These are phyloP conservation scores for Fusarium sp. DNA, from an alignment of 2,329 filamentous ascomycete genomes.

Conservation along the genomic window DNA sequence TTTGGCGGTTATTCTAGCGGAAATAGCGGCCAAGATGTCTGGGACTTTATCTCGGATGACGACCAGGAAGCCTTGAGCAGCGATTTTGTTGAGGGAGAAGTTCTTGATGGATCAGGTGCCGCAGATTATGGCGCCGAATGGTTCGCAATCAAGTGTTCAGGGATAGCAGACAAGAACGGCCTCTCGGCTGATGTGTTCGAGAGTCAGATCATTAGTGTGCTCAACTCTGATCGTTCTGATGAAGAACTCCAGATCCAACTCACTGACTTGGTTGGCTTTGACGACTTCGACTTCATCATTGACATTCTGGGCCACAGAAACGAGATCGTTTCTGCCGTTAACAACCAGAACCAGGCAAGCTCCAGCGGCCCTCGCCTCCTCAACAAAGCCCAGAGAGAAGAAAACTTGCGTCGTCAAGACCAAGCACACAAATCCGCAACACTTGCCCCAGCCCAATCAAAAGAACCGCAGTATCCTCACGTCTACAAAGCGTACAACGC, in stretches of 20 bases:
- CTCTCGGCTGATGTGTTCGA: constrained; percentile 78
- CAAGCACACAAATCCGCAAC: constrained; percentile 83
- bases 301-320: constrained; percentile 85
- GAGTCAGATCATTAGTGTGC: constrained; percentile 79
- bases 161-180: constrained; percentile 75
- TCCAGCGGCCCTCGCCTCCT: constrained; percentile 67
- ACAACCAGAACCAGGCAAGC: constrained; percentile 53
- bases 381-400: constrained; percentile 81
- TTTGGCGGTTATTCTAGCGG: constrained; percentile 67
- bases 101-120: constrained; percentile 44
- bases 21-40: constrained; percentile 82
- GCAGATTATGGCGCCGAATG: constrained; percentile 71
- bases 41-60: constrained; percentile 88
- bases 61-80: constrained; percentile 75
- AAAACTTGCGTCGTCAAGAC: constrained; percentile 80
- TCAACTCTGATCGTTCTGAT: constrained; percentile 76
- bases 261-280: constrained; percentile 91
- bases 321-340: constrained; percentile 69
- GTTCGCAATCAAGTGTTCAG: constrained; percentile 76
- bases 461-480: constrained; percentile 87
- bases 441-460: constrained; percentile 77
- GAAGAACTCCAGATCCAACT: constrained; percentile 93
- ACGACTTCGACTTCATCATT: constrained; percentile 92
- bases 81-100: constrained; percentile 68
- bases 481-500: constrained; percentile 88